A percentile compares a stretch with the other conserved stretches of the same genome.
Evolutionary conservation across 2,329 filamentous ascomycete species (phyloP).

Genomic region (Ilyonectria destructans): DNA sequence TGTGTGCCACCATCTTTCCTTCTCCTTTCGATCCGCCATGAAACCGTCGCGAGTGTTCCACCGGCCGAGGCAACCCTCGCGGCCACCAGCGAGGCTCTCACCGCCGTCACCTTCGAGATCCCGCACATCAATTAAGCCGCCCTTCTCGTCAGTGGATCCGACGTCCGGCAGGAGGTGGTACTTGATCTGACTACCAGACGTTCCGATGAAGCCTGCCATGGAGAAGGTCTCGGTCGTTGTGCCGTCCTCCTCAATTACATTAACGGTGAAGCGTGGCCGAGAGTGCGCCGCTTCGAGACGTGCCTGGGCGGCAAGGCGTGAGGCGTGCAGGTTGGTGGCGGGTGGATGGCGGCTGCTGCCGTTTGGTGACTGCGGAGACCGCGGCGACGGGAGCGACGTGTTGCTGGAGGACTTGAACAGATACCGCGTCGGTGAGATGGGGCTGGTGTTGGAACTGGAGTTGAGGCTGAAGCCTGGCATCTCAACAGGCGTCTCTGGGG

Average conservation of each 20-base stretch:
- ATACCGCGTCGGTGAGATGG: constrained; percentile 45
- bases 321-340: constrained; percentile 64
- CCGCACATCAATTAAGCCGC: constrained; percentile 68
- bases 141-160: constrained; percentile 70
- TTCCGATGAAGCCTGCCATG: constrained; percentile 76
- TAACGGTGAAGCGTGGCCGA: constrained; percentile 71
- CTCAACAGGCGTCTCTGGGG: constrained; percentile 33
- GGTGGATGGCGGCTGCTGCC: constrained; percentile 43
- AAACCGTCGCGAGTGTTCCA: constrained; percentile 62
- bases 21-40: constrained; percentile 63
- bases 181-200: constrained; percentile 69
- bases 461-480: constrained; percentile 41
- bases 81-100: constrained; percentile 58
- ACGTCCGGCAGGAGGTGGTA: constrained; percentile 75
- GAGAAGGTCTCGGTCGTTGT: constrained; percentile 67
- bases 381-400: constrained; percentile 50
- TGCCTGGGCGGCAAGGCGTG: constrained; percentile 76
- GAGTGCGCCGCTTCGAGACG: constrained; percentile 73
- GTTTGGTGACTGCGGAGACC: constrained; percentile 31
- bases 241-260: constrained; percentile 70
- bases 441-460: constrained; percentile 43
- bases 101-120: constrained; percentile 66
- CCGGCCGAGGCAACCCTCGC: constrained; percentile 62
- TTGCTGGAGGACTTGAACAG: constrained; percentile 57
- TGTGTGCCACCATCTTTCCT: constrained; percentile 67